A percentile compares a stretch with the other conserved stretches of the same genome.
phyloP scores from a whole-genome alignment of 805 yeast species.

The Metschnikowia arizonensis region DNA sequence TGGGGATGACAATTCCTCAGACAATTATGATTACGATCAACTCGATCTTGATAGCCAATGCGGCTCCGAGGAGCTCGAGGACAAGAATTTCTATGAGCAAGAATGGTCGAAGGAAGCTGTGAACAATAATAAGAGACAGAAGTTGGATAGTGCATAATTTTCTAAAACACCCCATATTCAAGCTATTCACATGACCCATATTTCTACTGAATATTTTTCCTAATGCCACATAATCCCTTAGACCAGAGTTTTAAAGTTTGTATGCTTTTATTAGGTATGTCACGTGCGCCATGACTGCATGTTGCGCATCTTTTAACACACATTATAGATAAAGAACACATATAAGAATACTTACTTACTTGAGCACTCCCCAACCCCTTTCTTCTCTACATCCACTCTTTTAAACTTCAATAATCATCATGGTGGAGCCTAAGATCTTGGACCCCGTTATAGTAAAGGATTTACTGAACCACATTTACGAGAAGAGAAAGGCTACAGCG shows the following conservation, averaged over 20 bases:
- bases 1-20: conserved; percentile 8
- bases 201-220: neutral
- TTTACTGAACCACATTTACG: conserved; percentile 43
- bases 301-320: neutral
- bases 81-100: conserved; percentile 12
- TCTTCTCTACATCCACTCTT: too few relatives aligned
- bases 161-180: neutral
- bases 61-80: conserved; percentile 17
- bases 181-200: neutral
- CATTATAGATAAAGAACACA: neutral
- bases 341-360: too few relatives aligned
- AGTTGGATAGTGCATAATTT: neutral
- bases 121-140: conserved; percentile 3
- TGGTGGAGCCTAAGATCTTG: conserved; percentile 26
- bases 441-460: conserved; percentile 39
- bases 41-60: conserved; percentile 15
- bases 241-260: too few relatives aligned
- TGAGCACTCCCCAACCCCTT: too few relatives aligned
- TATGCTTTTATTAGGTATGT: too few relatives aligned
- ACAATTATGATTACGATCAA: conserved; percentile 15
- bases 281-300: neutral
- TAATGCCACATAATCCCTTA: neutral
- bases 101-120: conserved; percentile 14
- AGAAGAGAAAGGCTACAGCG: conserved; percentile 45
- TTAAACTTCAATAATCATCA: neutral